Percentiles rank a stretch among this genome's conserved stretches.
These are phyloP conservation scores for Terana coerulea DNA, from an alignment of 768 basidiomycete genomes.

Conservation along the genomic window DNA sequence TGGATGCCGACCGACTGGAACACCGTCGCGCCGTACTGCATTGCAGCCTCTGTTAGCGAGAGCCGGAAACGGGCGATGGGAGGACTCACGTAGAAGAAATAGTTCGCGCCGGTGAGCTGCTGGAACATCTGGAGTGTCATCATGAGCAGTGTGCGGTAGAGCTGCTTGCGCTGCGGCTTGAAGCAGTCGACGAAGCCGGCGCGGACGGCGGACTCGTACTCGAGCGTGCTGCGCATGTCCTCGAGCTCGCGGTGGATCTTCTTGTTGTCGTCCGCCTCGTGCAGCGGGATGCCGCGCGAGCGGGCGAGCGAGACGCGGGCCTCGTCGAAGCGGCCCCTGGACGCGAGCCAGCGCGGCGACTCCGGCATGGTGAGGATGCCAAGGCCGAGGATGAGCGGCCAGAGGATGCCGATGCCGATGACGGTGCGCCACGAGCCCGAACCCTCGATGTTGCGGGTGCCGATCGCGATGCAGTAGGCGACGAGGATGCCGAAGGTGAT, in stretches of 20 bases:
- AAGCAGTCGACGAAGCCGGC: conserved; percentile 73
- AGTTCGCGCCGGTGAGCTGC: conserved; percentile 70
- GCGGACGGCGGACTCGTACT: conserved; percentile 41
- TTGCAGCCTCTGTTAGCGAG: neutral
- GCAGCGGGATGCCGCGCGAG: conserved; percentile 41
- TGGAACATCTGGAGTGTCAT: conserved; percentile 69
- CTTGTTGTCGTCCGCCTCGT: conserved; percentile 36
- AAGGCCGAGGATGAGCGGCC: conserved; percentile 56
- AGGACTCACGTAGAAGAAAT: conserved; percentile 52
- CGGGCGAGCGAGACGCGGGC: conserved; percentile 46
- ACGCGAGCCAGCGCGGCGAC: conserved; percentile 59
- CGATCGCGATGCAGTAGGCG: conserved; percentile 35
- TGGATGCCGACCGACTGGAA: conserved; percentile 56
- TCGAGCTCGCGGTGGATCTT: conserved; percentile 39
- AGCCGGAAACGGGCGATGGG: neutral
- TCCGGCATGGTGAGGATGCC: conserved; percentile 74
- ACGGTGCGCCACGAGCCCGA: conserved; percentile 60
- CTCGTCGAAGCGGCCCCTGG: conserved; percentile 42
- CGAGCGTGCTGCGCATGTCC: conserved; percentile 51
- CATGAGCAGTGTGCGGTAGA: conserved; percentile 60
- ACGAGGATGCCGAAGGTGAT: conserved; percentile 70
- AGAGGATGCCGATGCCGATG: conserved; percentile 58
- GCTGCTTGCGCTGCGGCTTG: conserved; percentile 46
- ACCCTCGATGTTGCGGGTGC: conserved; percentile 12
- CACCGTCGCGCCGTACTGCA: conserved; percentile 50